phyloP scores from a whole-genome alignment of 2,329 filamentous ascomycete genomes.

The Camillea tinctor region DNA sequence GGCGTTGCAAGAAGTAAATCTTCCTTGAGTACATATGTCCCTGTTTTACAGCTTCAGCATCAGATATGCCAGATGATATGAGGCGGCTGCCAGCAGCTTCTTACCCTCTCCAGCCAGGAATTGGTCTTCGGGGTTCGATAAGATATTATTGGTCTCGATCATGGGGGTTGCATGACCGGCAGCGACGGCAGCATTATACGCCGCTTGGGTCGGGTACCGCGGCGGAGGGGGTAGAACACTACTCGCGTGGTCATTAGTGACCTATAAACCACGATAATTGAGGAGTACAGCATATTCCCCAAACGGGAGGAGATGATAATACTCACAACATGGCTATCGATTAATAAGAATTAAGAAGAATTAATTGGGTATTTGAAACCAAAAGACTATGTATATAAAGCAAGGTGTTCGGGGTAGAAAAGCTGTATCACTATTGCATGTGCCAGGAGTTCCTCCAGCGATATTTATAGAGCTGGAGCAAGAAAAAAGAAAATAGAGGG shows the following conservation, averaged over 20 bases:
- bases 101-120: slow-evolving; percentile 90
- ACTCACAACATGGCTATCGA: slow-evolving; percentile 29
- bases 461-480: too few relatives aligned
- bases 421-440: too few relatives aligned
- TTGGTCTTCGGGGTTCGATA: slow-evolving; percentile 83
- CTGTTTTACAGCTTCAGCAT: slow-evolving; percentile 43
- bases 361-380: background rate
- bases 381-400: background rate
- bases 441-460: background rate
- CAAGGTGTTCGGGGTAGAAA: background rate
- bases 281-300: slow-evolving; percentile 5
- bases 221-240: slow-evolving; percentile 85
- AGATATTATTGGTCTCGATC: slow-evolving; percentile 90
- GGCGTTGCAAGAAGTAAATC: slow-evolving; percentile 90
- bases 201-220: slow-evolving; percentile 73
- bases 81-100: background rate
- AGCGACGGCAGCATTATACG: slow-evolving; percentile 70
- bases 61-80: background rate
- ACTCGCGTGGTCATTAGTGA: slow-evolving; percentile 16
- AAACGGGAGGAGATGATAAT: background rate
- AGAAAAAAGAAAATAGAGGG: background rate
- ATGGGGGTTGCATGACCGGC: slow-evolving; percentile 69
- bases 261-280: slow-evolving; percentile 5
- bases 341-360: slow-evolving; percentile 5
- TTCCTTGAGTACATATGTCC: slow-evolving; percentile 87